phyloP scores from a whole-genome alignment of 2,329 filamentous ascomycete species.

The Aspergillus fumigatus region DNA sequence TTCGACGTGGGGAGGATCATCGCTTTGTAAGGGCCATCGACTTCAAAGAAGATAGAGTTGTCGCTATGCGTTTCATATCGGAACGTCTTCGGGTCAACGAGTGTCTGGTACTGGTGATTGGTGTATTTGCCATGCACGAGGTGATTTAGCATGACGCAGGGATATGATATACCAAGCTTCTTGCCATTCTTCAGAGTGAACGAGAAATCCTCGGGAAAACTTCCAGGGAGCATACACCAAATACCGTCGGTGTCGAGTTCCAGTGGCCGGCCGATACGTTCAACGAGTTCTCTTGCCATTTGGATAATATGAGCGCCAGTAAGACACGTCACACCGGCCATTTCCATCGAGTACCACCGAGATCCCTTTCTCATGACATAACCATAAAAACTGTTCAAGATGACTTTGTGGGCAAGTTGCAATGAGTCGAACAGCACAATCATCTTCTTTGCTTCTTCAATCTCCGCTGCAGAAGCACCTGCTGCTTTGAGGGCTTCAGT shows the following conservation, averaged over 20 bases:
- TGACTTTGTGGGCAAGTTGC: conserved; percentile 97
- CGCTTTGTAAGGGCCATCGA: conserved; percentile 93
- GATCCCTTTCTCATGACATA: conserved; percentile 99
- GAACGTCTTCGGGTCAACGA: conserved; percentile 73
- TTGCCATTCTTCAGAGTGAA: conserved; percentile 96
- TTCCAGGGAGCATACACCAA: conserved; percentile 97
- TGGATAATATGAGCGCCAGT: conserved; percentile 97
- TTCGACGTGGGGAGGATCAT: conserved; percentile 98
- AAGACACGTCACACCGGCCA: conserved; percentile 96
- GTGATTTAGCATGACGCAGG: conserved; percentile 98
- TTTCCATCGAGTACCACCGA: conserved; percentile 98
- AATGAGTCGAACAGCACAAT: conserved; percentile 92
- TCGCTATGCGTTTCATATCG: conserved; percentile 96
- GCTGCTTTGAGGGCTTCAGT: conserved; percentile 78
- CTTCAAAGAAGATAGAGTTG: conserved; percentile 99
- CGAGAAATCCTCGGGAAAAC: conserved; percentile 91
- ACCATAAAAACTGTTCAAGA: conserved; percentile 97
- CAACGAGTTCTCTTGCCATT: conserved; percentile 87
- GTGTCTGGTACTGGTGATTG: conserved; percentile 93
- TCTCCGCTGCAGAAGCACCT: conserved; percentile 68
- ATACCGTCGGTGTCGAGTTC: conserved; percentile 98
- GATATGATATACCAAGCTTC: conserved; percentile 94
- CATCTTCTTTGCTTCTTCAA: conserved; percentile 98
- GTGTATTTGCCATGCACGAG: conserved; percentile 92
- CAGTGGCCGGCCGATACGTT: conserved; percentile 84